Conservation (phyloP, 2,329 filamentous ascomycete species). For the Daldinia sp. region DNA sequence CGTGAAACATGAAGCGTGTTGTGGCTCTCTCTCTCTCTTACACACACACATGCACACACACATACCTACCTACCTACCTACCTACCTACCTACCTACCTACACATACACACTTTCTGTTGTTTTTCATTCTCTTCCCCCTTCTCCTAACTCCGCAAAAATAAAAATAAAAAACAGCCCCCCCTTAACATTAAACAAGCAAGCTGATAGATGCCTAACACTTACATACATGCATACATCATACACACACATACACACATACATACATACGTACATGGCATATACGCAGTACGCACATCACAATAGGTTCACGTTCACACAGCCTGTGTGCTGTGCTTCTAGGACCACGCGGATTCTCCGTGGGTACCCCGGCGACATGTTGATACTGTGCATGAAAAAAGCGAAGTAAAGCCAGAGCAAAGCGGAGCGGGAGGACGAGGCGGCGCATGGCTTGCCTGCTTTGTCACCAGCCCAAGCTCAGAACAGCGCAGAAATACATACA, state of each 20-base stretch:
- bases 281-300: neutral
- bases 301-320: neutral
- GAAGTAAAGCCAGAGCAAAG: conserved; percentile 14
- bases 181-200: neutral
- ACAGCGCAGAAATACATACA: conserved; percentile 8
- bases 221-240: conserved; percentile 27
- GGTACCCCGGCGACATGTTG: conserved; percentile 10
- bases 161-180: neutral
- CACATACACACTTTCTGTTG: neutral
- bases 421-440: conserved; percentile 28
- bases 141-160: conserved; percentile 25
- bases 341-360: conserved; percentile 6
- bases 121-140: neutral
- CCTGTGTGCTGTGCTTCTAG: neutral
- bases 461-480: conserved; percentile 10
- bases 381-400: conserved; percentile 10
- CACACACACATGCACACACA: no score
- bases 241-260: conserved; percentile 1
- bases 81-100: no score
- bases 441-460: conserved; percentile 6
- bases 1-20: conserved; percentile 42
- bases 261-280: neutral
- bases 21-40: conserved; percentile 32
- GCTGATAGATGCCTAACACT: neutral
- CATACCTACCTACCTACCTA: no score